Conservation (phyloP, 352 stramenopile genomes). For the Globisporangium spinosum region DNA sequence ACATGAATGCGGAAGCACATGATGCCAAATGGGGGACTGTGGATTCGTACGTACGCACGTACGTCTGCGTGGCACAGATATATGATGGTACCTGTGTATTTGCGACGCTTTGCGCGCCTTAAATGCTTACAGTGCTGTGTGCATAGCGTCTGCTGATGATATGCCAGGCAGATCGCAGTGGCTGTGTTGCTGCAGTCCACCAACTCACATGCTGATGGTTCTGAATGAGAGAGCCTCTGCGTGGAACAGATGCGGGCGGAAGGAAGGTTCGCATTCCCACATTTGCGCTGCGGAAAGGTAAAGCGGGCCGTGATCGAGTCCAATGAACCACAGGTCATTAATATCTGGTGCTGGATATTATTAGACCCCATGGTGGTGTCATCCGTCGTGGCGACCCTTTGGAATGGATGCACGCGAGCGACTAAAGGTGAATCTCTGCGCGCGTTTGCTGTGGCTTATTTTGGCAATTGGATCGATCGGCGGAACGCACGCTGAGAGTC, state of each 20-base stretch:
- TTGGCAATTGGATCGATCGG: background rate
- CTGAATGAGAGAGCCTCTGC: too few relatives aligned
- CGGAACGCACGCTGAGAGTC: background rate
- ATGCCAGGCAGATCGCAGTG: too few relatives aligned
- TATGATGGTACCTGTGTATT: too few relatives aligned
- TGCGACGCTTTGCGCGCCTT: too few relatives aligned
- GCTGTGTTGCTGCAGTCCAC: background rate
- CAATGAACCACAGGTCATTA: background rate
- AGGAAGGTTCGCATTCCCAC: background rate
- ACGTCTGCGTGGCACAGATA: background rate
- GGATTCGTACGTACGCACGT: too few relatives aligned
- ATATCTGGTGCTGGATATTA: background rate
- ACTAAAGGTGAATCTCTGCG: background rate
- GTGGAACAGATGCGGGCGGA: background rate
- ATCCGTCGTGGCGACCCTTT: background rate
- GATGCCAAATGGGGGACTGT: background rate
- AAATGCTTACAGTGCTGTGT: too few relatives aligned
- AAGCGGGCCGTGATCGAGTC: too few relatives aligned
- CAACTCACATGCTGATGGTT: too few relatives aligned
- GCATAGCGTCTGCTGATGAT: too few relatives aligned
- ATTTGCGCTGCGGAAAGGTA: background rate
- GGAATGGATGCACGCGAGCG: background rate
- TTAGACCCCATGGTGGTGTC: background rate
- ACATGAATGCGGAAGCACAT: background rate
- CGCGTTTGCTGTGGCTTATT: background rate